Conservation (phyloP, 164 flowering plant genomes). For the Taxillus chinensis region DNA sequence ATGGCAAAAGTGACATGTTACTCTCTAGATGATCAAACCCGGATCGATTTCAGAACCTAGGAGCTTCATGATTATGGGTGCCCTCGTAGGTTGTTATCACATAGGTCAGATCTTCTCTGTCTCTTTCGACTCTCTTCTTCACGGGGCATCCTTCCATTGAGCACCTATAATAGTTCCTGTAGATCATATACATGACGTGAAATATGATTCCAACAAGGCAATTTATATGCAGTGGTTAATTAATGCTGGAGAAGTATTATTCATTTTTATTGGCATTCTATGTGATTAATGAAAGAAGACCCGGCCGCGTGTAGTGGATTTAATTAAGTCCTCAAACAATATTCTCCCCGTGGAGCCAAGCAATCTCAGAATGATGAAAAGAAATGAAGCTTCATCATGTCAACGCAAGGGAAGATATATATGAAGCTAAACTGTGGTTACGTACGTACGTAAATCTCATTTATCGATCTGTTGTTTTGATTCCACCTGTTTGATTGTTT, state of each 20-base stretch:
- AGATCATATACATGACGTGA: neutral
- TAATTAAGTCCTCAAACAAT: too few relatives aligned
- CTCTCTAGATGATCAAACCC: neutral
- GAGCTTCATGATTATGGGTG: conserved; percentile 31
- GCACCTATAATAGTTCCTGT: conserved; percentile 53
- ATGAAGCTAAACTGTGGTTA: too few relatives aligned
- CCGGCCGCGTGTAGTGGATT: too few relatives aligned
- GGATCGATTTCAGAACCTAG: conserved; percentile 6
- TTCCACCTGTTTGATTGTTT: neutral
- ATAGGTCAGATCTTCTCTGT: conserved; percentile 29
- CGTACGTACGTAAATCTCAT: too few relatives aligned
- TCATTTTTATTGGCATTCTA: neutral
- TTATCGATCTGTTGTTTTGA: too few relatives aligned
- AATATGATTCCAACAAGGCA: neutral
- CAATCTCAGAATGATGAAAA: too few relatives aligned
- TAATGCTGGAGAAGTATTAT: neutral
- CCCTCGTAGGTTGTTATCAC: conserved; percentile 59
- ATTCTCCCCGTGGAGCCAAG: too few relatives aligned
- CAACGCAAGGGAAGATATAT: too few relatives aligned
- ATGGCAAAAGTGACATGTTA: too few relatives aligned
- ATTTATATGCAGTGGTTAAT: neutral
- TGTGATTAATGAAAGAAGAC: too few relatives aligned
- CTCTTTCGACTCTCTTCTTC: conserved; percentile 61
- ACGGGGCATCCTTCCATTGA: conserved; percentile 43
- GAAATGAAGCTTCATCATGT: too few relatives aligned